phyloP scores from a whole-genome alignment of 2,329 filamentous ascomycete genomes.

The Rhinocladiella mackenziei region DNA sequence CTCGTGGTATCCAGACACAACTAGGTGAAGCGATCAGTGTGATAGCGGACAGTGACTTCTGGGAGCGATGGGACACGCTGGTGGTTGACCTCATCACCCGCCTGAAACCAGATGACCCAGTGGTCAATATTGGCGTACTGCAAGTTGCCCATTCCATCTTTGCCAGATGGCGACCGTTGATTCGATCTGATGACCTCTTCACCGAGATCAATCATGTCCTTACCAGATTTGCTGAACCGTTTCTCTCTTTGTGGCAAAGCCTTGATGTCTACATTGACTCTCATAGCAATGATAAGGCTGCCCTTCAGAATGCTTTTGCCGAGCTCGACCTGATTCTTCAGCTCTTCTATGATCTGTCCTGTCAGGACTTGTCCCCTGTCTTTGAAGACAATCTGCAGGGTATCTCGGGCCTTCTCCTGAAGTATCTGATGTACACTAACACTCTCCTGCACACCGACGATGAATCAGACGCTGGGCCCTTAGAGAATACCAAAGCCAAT shows the following conservation, averaged over 20 bases:
- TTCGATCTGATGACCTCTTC: conserved; percentile 87
- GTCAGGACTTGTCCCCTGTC: conserved; percentile 87
- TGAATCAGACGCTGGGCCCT: conserved; percentile 77
- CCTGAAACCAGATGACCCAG: conserved; percentile 74
- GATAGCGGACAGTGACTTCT: conserved; percentile 98
- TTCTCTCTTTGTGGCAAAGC: conserved; percentile 63
- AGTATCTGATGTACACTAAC: conserved; percentile 89
- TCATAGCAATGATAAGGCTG: conserved; percentile 70
- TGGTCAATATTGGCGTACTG: conserved; percentile 86
- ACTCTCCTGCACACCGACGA: conserved; percentile 77
- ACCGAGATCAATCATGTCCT: conserved; percentile 96
- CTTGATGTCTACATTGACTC: conserved; percentile 60
- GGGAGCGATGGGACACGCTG: conserved; percentile 91
- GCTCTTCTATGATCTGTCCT: conserved; percentile 94
- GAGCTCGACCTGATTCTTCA: conserved; percentile 86
- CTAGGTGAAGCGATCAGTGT: conserved; percentile 94
- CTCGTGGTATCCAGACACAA: conserved; percentile 81
- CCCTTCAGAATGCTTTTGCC: conserved; percentile 72
- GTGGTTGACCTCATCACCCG: conserved; percentile 87
- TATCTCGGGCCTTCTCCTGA: conserved; percentile 77
- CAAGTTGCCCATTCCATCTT: conserved; percentile 99
- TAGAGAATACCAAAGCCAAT: conserved; percentile 85
- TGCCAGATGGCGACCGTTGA: conserved; percentile 89
- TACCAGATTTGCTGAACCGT: conserved; percentile 74
- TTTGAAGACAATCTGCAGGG: conserved; percentile 83